phyloP scores from a whole-genome alignment of 345 rosid genomes.

The Balakata baccata region DNA sequence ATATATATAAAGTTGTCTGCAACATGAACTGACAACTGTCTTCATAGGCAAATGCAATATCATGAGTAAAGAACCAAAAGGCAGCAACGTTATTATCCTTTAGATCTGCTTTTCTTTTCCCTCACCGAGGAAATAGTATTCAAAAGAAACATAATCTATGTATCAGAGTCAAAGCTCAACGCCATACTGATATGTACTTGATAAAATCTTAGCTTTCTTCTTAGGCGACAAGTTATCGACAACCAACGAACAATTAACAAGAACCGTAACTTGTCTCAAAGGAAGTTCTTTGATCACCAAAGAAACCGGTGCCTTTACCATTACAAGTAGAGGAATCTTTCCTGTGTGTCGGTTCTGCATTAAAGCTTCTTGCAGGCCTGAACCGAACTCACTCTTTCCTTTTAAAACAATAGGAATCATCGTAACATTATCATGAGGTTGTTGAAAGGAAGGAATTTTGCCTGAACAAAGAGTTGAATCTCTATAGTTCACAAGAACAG shows the following conservation, averaged over 20 bases:
- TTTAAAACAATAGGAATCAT: constrained; percentile 27
- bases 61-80: too few species aligned
- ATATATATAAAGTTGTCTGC: too few species aligned
- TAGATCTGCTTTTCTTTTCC: background rate
- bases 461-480: constrained; percentile 42
- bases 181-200: constrained; percentile 27
- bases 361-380: constrained; percentile 37
- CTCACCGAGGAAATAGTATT: too few species aligned
- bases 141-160: too few species aligned
- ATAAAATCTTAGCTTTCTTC: constrained; percentile 31
- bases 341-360: constrained; percentile 29
- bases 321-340: constrained; percentile 42
- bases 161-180: constrained; percentile 8
- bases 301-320: constrained; percentile 37
- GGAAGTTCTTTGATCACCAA: constrained; percentile 28
- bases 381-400: constrained; percentile 41
- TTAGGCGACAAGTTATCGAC: constrained; percentile 42
- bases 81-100: background rate
- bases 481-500: constrained; percentile 28
- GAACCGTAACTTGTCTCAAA: constrained; percentile 31
- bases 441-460: constrained; percentile 40
- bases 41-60: background rate
- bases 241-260: constrained; percentile 37
- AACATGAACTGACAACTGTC: too few species aligned
- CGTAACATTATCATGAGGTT: constrained; percentile 33